Evolutionary conservation across 306 rosid genomes (phyloP).

Genomic region (Chamaecrista fasciculata): DNA sequence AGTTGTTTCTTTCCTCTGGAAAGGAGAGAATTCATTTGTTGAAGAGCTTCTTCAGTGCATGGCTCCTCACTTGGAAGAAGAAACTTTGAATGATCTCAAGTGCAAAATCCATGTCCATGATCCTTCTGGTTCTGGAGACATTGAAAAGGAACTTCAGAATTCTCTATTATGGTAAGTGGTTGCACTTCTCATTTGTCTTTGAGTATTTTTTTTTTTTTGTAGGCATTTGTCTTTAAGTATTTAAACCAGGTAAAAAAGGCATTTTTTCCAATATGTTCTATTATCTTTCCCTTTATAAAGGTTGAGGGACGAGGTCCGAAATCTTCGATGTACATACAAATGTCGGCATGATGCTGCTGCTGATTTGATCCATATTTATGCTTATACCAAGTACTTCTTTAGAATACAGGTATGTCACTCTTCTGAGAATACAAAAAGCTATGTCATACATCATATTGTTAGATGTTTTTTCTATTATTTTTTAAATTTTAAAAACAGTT

Average conservation of each 20-base stretch:
- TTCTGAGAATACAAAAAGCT: conserved; percentile 1
- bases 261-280: conserved; percentile 5
- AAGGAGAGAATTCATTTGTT: conserved; percentile 91
- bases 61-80: conserved; percentile 67
- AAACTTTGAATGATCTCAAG: conserved; percentile 61
- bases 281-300: conserved; percentile 38
- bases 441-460: not conserved
- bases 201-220: too few species aligned
- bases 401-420: conserved; percentile 72
- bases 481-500: conserved; percentile 6
- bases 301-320: conserved; percentile 98
- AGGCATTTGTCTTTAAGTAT: too few species aligned
- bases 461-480: not conserved
- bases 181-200: not conserved
- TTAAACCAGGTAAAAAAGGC: too few species aligned
- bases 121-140: conserved; percentile 66
- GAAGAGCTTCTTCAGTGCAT: conserved; percentile 85
- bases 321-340: conserved; percentile 88
- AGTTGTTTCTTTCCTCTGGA: conserved; percentile 74
- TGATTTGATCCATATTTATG: conserved; percentile 93
- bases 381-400: conserved; percentile 79
- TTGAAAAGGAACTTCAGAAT: conserved; percentile 68
- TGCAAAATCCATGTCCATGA: conserved; percentile 62
- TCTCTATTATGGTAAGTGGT: conserved; percentile 71
- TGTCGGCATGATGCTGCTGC: conserved; percentile 99